Evolutionary conservation across 192 early-diverging fungal species (phyloP), one percentile per base, ranked within the genome.

Genomic region (Dissophora ornata): DNA sequence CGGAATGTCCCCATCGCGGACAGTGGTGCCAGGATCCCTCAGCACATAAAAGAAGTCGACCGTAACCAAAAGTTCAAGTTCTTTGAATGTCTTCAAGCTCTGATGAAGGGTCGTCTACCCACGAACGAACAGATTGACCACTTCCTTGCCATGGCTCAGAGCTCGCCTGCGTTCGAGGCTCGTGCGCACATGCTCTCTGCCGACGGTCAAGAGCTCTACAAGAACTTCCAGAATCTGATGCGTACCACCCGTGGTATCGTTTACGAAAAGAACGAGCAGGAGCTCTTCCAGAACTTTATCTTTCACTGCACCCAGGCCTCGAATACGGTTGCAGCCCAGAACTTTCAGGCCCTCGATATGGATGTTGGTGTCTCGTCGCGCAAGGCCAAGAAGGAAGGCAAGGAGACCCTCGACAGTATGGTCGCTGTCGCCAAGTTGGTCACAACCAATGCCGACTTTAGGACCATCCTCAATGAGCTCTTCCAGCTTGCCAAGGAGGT

Each of bases 201-300:
- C 18, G 81, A 83, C 41, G 81, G 81, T 26, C 73, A 48, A 12
- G 32, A 53, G 2, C 60, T 83, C 19, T 71, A 80, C 19, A 74
- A 68, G 21, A 79, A 83, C 24, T 77, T 77, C 18, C 67, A 79
- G 15, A 46, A 75, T n/a, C 71, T 83, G 0, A 40, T 83, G 21
- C 57, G 59, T 3, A 83, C 63, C 21, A 62, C 69, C 12, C 68
- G 69, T 21, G 74, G 57, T 7, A 46, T 70, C 41, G 46, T 83
- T 11, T 52, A 42, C 10, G 71, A 67, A 13, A 83, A 83, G 60
- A 83, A 83, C 33, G 60, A 54, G 30, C 67, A 80, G 19, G 81
- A 83, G 32, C 47, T 83, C 12, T 80, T 80, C 50, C 81, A 83
- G 30, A 71, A 69, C 21, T 77, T 80, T 53, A 71, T 83, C 40